A percentile compares a stretch with the other conserved stretches of the same genome.
phyloP scores from a whole-genome alignment of 75 land plant genomes.

The Azolla pinnata region DNA sequence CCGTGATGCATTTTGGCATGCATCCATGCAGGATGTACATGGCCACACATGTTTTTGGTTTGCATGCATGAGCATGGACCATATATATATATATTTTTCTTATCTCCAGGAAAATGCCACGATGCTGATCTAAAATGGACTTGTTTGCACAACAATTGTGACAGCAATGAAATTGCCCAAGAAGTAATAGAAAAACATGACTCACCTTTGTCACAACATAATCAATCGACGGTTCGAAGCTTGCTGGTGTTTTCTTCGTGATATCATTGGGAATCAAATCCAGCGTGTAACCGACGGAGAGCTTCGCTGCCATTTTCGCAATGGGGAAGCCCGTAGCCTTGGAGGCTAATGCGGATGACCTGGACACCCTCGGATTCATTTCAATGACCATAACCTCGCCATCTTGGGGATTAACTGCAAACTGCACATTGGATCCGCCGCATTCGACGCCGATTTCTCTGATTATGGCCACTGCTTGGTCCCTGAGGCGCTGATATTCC shows the following conservation, averaged over 20 bases:
- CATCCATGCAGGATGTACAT: too few species aligned
- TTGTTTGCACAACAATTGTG: background rate
- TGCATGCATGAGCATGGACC: too few species aligned
- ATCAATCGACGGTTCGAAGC: constrained; percentile 99
- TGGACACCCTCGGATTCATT: constrained; percentile 96
- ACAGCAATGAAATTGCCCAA: background rate
- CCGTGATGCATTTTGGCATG: too few species aligned
- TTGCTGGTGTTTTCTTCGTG: constrained; percentile 95
- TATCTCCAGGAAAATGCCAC: too few species aligned
- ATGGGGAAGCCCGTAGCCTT: constrained; percentile 99
- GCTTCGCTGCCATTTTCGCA: constrained; percentile 97
- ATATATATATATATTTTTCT: too few species aligned
- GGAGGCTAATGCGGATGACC: constrained; percentile 93
- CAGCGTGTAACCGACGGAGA: constrained; percentile 92
- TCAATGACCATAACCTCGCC: constrained; percentile 99
- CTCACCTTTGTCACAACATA: constrained; percentile 97
- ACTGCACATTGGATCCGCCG: constrained; percentile 99
- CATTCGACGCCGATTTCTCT: constrained; percentile 99
- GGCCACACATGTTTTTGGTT: too few species aligned
- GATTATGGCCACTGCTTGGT: constrained; percentile 81
- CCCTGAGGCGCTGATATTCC: constrained; percentile 89
- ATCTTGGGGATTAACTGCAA: constrained; percentile 92
- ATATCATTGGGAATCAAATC: constrained; percentile 99
- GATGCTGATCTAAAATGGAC: too few species aligned
- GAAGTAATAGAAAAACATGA: background rate